Evolutionary conservation across 495 filamentous ascomycete species (phyloP).

Genomic region (Penicillium odoratum): DNA sequence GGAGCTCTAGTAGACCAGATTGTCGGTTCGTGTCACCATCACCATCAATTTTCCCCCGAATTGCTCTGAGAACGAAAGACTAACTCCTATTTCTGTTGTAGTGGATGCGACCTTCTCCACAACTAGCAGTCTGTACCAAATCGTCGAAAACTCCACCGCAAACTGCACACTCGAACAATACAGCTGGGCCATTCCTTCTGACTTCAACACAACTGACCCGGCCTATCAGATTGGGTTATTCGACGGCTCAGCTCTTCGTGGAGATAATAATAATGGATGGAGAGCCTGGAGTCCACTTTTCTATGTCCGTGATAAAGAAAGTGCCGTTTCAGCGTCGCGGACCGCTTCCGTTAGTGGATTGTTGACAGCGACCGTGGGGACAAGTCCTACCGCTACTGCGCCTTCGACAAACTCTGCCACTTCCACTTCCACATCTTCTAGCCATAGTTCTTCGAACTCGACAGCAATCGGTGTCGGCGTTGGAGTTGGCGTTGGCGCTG

Average conservation of each 20-base stretch:
- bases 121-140: constrained; percentile 3
- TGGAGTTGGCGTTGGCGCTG: constrained; percentile 4
- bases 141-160: constrained; percentile 3
- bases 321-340: not conserved
- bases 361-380: constrained; percentile 1
- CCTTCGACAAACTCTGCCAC: not conserved
- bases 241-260: constrained; percentile 1
- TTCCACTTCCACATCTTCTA: not conserved
- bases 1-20: constrained; percentile 4
- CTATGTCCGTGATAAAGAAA: constrained; percentile 3
- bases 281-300: constrained; percentile 8
- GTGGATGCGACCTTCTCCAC: constrained; percentile 3
- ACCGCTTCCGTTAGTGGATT: constrained; percentile 1
- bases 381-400: not conserved
- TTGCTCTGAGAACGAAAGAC: not conserved
- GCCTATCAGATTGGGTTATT: constrained; percentile 6
- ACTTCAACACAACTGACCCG: constrained; percentile 10
- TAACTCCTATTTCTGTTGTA: not conserved
- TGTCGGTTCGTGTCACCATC: not conserved
- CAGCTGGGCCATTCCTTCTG: constrained; percentile 9
- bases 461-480: constrained; percentile 4
- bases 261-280: constrained; percentile 6
- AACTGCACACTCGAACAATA: constrained; percentile 11
- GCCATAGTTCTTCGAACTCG: not conserved
- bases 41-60: not conserved